Percentiles rank a stretch among this genome's conserved stretches.
phyloP scores from a whole-genome alignment of 2,329 filamentous ascomycete species.

The Daldinia sp. region DNA sequence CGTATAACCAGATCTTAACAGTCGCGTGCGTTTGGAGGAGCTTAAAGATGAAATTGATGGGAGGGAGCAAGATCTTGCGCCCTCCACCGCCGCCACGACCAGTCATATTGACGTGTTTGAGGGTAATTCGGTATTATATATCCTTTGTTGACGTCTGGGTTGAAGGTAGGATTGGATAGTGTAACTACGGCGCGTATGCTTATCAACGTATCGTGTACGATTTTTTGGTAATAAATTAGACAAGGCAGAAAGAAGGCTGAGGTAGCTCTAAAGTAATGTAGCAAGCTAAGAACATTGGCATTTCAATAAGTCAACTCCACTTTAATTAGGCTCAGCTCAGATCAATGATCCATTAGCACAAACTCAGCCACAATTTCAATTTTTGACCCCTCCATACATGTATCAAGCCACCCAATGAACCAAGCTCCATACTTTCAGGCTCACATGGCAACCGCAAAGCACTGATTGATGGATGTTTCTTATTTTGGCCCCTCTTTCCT shows the following conservation, averaged over 20 bases:
- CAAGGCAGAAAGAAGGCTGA: slow-evolving; percentile 43
- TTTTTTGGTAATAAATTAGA: slow-evolving; percentile 30
- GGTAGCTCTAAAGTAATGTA: not conserved
- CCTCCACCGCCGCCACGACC: slow-evolving; percentile 71
- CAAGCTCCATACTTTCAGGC: slow-evolving; percentile 35
- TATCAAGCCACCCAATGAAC: slow-evolving; percentile 26
- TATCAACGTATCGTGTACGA: slow-evolving; percentile 7
- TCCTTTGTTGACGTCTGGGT: not conserved
- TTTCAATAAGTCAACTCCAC: not conserved
- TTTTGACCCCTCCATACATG: slow-evolving; percentile 35
- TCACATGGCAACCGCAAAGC: slow-evolving; percentile 42
- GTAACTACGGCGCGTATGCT: not conserved
- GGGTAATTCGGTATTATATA: slow-evolving; percentile 7
- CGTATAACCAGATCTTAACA: slow-evolving; percentile 96
- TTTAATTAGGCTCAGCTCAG: not conserved
- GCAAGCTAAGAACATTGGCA: slow-evolving; percentile 2
- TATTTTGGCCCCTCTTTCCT: slow-evolving; percentile 47
- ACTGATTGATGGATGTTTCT: slow-evolving; percentile 31
- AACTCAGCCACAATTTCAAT: slow-evolving; percentile 17
- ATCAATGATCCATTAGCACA: no score
- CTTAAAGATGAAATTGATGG: slow-evolving; percentile 92
- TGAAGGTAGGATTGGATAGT: not conserved
- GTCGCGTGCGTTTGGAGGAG: slow-evolving; percentile 84
- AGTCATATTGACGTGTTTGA: slow-evolving; percentile 60
- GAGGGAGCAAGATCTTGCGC: slow-evolving; percentile 70